Base-by-base conservation (phyloP, 345 rosid genomes). In the Eucalyptus pauciflora region DNA sequence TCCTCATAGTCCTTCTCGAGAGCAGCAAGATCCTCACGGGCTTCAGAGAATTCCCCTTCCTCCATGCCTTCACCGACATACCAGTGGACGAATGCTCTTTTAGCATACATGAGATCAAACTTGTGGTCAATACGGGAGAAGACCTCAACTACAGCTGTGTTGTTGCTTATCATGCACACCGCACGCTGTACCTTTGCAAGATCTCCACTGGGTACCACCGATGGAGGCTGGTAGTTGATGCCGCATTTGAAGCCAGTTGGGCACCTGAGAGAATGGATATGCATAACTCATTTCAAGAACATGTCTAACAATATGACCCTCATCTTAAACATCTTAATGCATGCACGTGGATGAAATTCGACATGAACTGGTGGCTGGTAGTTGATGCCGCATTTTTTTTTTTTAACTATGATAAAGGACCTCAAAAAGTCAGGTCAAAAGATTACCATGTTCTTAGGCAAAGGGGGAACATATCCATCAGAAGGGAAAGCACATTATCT, bases 11-110 rank as follows among this genome's bases (percentile, higher is more conserved):
- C 97, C 90, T 96, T 96, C 93, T 96, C 97, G 5, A 96, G 96
- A 60, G 98, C 96, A 83, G 98, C 97, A 43, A 96, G 97, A 91
- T 95, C 98, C 90, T 96, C 97, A 54, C 98, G 96, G 85, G 98
- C 98, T 90, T 96, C 96, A 4, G 97, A 96, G 94, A 96, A 96
- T 90, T 96, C 97, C 69, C 98, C 97, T 92, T 96, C 98, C 91
- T 95, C 98, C 98, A 96, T 95, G 76, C 97, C 98, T 91, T 96
- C 98, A 10, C 98, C 98, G n/a, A 96, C 97, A 31, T 96, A 95
- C 97, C 97, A 96, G 89, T 95, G 97, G 27, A 96, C 98, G 49
- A 95, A 95, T 37, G 98, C 98, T 87, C 98, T 91, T 93, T 96
- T 96, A 81, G 97, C 50, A 90, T 95, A 96, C 98, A 96, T 96